Base-by-base conservation (phyloP, 1,139 yeast species). In the Blastobotrys capitulatus region DNA sequence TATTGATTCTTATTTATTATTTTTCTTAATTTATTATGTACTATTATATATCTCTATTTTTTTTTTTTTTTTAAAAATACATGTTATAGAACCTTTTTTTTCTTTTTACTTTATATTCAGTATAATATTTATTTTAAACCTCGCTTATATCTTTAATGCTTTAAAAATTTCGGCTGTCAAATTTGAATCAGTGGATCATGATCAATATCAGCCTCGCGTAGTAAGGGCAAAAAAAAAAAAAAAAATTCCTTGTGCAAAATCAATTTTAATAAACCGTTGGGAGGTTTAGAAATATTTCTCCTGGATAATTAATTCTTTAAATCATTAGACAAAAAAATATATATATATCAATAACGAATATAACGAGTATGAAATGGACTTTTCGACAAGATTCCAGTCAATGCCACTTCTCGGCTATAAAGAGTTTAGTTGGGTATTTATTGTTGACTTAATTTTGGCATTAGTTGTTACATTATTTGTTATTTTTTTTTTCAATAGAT, bases 381-480 rank as follows among this genome's bases (percentile, higher is more conserved):
- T 50, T 9, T 50, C 52, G 36, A 43, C 56, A 31, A 48, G 53
- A 49, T 62, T 64, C 52, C 55, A 54, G 44, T 53, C 62, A 26
- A 57, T 58, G 44, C 61, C 67, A 35, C 60, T 63, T 32, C 52
- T 60, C 38, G 65, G 62, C 48, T 52, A 55, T 49, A 56, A 55
- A 53, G 75, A 75, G 55, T 81, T 84, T 58, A 77, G 82, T 60
- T 86, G 95, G 95, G 86, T 86, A 27, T 90, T 89, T 64, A 71
- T 89, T 53, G 83, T 80, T 32, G 89, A 87, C 63, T 88, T 96
- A 95, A 69, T 85, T 42, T 70, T 89, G 53, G 76, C 85, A 1
- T 73, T 86, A 39, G 69, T 84, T 20, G 71, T 86, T 18, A 73
- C 83, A 0, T 64, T 86, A 2, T 78, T 84, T 36, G 76, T 85